phyloP scores from a whole-genome alignment of 331 rosid genomes.

The Acacia pycnantha region DNA sequence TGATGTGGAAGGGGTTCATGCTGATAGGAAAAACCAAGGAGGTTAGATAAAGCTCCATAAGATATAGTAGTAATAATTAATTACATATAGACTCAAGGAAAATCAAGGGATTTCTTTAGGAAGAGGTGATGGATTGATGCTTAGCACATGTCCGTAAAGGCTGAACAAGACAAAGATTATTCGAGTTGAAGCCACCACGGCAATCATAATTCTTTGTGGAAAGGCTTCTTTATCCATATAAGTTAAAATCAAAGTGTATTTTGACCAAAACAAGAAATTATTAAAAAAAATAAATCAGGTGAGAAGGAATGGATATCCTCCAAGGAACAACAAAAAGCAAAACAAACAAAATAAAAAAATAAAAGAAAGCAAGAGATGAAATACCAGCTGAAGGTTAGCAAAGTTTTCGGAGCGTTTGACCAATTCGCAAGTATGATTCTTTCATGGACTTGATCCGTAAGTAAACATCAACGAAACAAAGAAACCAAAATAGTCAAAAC shows the following conservation, averaged over 20 bases:
- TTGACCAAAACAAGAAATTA: background rate
- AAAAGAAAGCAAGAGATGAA: background rate
- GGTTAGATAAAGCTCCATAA: too few species aligned
- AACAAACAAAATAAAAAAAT: background rate
- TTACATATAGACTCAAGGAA: too few species aligned
- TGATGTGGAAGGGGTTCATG: too few species aligned
- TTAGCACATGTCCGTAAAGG: too few species aligned
- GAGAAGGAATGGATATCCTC: background rate
- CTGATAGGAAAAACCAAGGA: too few species aligned
- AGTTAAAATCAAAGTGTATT: constrained; percentile 4
- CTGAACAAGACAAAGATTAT: too few species aligned
- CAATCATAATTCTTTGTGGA: too few species aligned
- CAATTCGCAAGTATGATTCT: constrained; percentile 62
- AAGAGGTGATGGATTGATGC: too few species aligned
- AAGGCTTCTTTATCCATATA: constrained; percentile 5
- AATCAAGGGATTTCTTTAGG: too few species aligned
- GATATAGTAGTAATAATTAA: too few species aligned
- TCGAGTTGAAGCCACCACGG: too few species aligned
- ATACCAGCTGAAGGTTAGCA: constrained; percentile 65
- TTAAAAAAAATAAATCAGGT: background rate
- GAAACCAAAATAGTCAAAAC: constrained; percentile 7
- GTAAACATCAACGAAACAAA: constrained; percentile 26
- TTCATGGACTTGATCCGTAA: constrained; percentile 72
- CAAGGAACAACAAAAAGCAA: background rate
- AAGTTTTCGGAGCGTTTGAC: constrained; percentile 64